phyloP scores from a whole-genome alignment of 1,284 basidiomycete species.

The Xerocomus minutiporus region DNA sequence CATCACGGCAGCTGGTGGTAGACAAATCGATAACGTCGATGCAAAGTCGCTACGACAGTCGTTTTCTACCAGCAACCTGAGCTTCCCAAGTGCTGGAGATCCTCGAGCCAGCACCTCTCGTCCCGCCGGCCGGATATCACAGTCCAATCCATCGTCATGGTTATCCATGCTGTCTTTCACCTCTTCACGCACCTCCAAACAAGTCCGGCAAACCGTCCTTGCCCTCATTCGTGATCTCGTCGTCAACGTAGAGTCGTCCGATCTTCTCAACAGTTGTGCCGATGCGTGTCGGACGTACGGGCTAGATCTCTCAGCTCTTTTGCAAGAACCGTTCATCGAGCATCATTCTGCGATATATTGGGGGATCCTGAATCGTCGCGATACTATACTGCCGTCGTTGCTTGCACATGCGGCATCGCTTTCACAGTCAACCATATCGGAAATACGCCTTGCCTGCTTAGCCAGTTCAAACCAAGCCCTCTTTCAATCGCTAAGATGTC shows the following conservation, averaged over 20 bases:
- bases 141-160: conserved; percentile 18
- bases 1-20: conserved; percentile 26
- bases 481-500: conserved; percentile 50
- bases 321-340: conserved; percentile 64
- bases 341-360: conserved; percentile 63
- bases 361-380: conserved; percentile 54
- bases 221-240: conserved; percentile 48
- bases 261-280: conserved; percentile 43
- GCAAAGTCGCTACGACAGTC: conserved; percentile 3
- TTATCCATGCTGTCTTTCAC: conserved; percentile 22
- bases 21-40: background rate
- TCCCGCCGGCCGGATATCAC: background rate
- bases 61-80: background rate
- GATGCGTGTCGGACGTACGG: conserved; percentile 40
- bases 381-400: conserved; percentile 42
- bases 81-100: background rate
- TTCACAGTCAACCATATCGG: conserved; percentile 43
- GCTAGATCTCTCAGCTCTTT: conserved; percentile 41
- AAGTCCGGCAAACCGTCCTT: conserved; percentile 44
- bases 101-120: background rate
- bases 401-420: conserved; percentile 53
- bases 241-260: conserved; percentile 20
- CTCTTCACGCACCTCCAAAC: conserved; percentile 37
- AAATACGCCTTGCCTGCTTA: conserved; percentile 62
- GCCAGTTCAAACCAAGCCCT: conserved; percentile 56